Evolutionary conservation across 2,329 filamentous ascomycete species (phyloP).

Genomic region (Ophiosphaerella herpotricha): DNA sequence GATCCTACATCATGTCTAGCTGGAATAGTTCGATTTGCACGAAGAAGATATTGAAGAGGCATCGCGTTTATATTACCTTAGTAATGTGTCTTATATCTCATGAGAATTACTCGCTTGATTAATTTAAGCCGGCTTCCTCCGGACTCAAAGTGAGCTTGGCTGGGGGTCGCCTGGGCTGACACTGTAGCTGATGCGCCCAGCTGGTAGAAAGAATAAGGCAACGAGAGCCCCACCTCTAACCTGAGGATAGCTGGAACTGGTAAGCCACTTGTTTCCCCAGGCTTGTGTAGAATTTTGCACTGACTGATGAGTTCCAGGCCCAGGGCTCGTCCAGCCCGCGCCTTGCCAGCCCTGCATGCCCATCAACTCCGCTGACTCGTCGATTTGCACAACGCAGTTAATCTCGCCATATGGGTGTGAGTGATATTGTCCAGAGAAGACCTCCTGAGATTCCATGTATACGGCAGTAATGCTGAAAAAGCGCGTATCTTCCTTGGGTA

Average conservation of each 20-base stretch:
- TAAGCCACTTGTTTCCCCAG: not conserved
- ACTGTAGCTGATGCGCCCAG: conserved; percentile 58
- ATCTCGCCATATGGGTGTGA: conserved; percentile 61
- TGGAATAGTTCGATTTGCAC: no score
- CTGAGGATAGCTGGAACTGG: conserved; percentile 51
- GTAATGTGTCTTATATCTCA: no score
- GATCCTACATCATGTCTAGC: no score
- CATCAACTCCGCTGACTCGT: conserved; percentile 56
- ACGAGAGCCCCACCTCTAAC: conserved; percentile 57
- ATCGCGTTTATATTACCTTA: no score
- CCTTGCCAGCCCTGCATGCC: conserved; percentile 63
- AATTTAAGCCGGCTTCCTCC: no score
- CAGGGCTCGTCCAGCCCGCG: conserved; percentile 60
- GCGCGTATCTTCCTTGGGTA: conserved; percentile 53
- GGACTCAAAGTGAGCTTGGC: conserved; percentile 27
- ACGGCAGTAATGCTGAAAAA: conserved; percentile 63
- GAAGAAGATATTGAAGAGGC: no score
- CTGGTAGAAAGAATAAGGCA: conserved; percentile 61
- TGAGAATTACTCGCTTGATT: not conserved
- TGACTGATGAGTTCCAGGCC: conserved; percentile 59
- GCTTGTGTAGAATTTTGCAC: conserved; percentile 2
- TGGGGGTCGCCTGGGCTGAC: conserved; percentile 52
- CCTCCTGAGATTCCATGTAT: conserved; percentile 58
- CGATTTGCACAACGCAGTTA: conserved; percentile 60
- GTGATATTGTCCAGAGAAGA: conserved; percentile 60